These are phyloP conservation scores for Circinella umbellata DNA, from an alignment of 371 early-diverging fungal species.

Conservation along the genomic window DNA sequence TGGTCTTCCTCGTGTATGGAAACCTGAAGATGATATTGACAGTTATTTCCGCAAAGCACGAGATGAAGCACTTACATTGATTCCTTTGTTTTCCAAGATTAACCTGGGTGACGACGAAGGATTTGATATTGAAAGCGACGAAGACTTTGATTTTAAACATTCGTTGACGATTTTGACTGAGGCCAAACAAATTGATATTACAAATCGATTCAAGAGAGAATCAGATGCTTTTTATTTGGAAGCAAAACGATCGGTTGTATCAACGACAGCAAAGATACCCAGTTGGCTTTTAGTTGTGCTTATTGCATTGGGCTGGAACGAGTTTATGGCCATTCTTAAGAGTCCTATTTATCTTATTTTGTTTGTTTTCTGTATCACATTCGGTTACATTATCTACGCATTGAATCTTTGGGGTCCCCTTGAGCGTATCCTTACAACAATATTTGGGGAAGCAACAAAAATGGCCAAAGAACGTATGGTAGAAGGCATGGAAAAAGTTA, in stretches of 20 bases:
- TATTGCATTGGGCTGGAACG: slow-evolving; percentile 91
- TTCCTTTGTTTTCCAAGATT: slow-evolving; percentile 70
- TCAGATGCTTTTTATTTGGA: slow-evolving; percentile 92
- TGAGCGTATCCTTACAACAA: slow-evolving; percentile 50
- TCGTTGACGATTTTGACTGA: slow-evolving; percentile 70
- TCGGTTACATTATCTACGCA: slow-evolving; percentile 65
- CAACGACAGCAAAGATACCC: slow-evolving; percentile 87
- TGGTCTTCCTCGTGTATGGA: slow-evolving; percentile 95
- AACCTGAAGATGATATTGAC: slow-evolving; percentile 94
- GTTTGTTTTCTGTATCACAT: slow-evolving; percentile 45
- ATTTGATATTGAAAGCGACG: slow-evolving; percentile 45
- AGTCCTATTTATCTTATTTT: slow-evolving; percentile 83
- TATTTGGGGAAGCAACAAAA: slow-evolving; percentile 45
- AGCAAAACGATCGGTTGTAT: slow-evolving; percentile 93
- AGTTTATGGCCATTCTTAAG: slow-evolving; percentile 80
- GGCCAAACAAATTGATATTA: slow-evolving; percentile 75
- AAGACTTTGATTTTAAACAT: slow-evolving; percentile 67
- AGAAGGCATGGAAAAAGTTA: slow-evolving; percentile 31
- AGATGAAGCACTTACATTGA: slow-evolving; percentile 65
- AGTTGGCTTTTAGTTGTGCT: slow-evolving; percentile 84
- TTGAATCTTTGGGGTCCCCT: slow-evolving; percentile 74
- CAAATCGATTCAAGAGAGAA: slow-evolving; percentile 85
- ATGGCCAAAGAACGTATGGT: slow-evolving; percentile 41
- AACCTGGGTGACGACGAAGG: slow-evolving; percentile 48
- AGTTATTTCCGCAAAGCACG: slow-evolving; percentile 75